Evolutionary conservation across 2,329 filamentous ascomycete species (phyloP).

Genomic region (Sclerotinia borealis): DNA sequence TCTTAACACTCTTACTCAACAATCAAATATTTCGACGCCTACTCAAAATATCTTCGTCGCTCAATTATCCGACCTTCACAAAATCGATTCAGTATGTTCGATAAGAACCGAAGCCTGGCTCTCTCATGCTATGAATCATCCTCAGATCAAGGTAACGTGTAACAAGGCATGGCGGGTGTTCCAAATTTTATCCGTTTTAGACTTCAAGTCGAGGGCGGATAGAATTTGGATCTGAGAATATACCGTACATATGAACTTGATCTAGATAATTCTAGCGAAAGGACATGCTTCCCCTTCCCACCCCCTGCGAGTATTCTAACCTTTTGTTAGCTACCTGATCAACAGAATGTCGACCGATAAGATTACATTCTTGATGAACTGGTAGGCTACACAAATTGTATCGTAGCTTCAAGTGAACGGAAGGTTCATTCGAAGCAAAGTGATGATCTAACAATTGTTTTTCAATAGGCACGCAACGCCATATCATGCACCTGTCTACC

Average conservation of each 20-base stretch:
- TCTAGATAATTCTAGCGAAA: constrained; percentile 85
- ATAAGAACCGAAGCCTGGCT: constrained; percentile 9
- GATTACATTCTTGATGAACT: constrained; percentile 81
- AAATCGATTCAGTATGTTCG: constrained; percentile 18
- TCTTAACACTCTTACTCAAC: neutral
- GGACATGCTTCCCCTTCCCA: constrained; percentile 61
- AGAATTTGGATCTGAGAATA: constrained; percentile 59
- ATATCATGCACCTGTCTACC: constrained; percentile 72
- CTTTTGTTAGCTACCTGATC: constrained; percentile 13
- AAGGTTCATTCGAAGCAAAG: constrained; percentile 6
- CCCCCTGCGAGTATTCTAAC: constrained; percentile 39
- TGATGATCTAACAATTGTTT: constrained; percentile 27
- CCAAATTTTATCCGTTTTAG: constrained; percentile 8
- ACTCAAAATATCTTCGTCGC: neutral
- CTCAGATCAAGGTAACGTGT: constrained; percentile 25
- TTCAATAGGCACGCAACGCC: constrained; percentile 66
- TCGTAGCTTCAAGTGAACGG: neutral
- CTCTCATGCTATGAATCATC: constrained; percentile 20
- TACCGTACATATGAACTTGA: constrained; percentile 69
- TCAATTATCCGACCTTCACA: constrained; percentile 19
- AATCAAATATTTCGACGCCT: neutral
- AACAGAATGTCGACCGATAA: constrained; percentile 68
- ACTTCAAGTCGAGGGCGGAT: neutral
- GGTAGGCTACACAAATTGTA: constrained; percentile 43
- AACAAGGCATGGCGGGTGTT: constrained; percentile 27